These are phyloP conservation scores for Ogataea zsoltii DNA, from an alignment of 805 yeast genomes.

Conservation along the genomic window DNA sequence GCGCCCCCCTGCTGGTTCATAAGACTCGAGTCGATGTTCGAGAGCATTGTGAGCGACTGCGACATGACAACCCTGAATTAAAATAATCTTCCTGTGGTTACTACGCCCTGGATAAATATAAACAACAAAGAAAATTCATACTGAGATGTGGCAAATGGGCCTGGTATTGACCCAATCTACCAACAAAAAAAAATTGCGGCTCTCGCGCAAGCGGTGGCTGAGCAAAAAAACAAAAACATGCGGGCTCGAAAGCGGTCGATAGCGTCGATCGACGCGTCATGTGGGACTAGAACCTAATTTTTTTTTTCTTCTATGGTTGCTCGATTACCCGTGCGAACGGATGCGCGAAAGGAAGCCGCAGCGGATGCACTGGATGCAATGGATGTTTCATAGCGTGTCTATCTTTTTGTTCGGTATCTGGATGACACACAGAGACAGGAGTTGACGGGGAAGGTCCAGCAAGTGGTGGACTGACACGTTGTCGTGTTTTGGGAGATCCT, in stretches of 20 bases:
- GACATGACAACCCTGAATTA: constrained; percentile 6
- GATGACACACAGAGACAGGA: not conserved
- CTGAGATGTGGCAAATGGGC: constrained; percentile 21
- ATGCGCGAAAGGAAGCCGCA: too few relatives aligned
- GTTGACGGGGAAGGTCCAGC: not conserved
- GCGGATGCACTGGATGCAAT: not conserved
- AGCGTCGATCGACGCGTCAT: constrained; percentile 1
- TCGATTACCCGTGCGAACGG: too few relatives aligned
- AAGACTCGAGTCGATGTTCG: constrained; percentile 21
- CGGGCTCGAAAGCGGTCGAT: too few relatives aligned
- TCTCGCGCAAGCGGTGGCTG: constrained; percentile 11
- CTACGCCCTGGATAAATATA: constrained; percentile 6
- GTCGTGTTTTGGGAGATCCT: too few relatives aligned
- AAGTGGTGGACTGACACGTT: too few relatives aligned
- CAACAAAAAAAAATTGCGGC: constrained; percentile 1
- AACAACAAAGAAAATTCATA: constrained; percentile 9
- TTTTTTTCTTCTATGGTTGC: not conserved
- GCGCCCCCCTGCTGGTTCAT: constrained; percentile 17
- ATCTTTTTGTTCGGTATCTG: not conserved
- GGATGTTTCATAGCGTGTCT: constrained; percentile 6
- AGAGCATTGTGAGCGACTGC: constrained; percentile 20
- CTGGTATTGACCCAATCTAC: constrained; percentile 3
- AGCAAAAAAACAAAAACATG: too few relatives aligned
- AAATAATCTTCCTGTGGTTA: not conserved
- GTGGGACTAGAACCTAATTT: too few relatives aligned